Conservation (phyloP, 345 rosid species). For the Camelina laxa region DNA sequence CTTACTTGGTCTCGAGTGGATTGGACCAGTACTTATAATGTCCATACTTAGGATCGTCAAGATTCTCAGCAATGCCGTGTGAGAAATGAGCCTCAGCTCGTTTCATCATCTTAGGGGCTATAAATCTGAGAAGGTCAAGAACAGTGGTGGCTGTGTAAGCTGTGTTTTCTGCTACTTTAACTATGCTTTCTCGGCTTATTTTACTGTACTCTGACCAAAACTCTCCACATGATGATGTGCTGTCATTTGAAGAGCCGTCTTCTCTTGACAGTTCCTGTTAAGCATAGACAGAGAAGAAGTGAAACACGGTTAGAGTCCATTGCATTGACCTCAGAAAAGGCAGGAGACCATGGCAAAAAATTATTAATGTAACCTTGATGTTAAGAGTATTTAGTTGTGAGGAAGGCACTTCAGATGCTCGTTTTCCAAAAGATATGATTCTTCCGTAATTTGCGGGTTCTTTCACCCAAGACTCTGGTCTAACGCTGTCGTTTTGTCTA, state of each 20-base stretch:
- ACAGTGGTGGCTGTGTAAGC: constrained; percentile 58
- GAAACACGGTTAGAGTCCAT: not conserved
- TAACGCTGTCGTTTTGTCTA: constrained; percentile 43
- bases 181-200: constrained; percentile 55
- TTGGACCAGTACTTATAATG: constrained; percentile 80
- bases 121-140: constrained; percentile 57
- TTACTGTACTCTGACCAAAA: constrained; percentile 69
- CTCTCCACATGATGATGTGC: constrained; percentile 53
- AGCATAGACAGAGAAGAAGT: not conserved
- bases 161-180: constrained; percentile 53
- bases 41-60: constrained; percentile 61
- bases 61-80: constrained; percentile 72
- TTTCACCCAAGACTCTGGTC: constrained; percentile 44
- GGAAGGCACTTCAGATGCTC: constrained; percentile 53
- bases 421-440: constrained; percentile 67
- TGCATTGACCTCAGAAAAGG: not conserved
- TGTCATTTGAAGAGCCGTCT: not conserved
- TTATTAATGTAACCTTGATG: constrained; percentile 2
- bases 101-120: constrained; percentile 73
- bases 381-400: constrained; percentile 43
- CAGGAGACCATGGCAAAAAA: not conserved
- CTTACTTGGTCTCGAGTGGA: constrained; percentile 78
- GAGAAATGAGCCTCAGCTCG: constrained; percentile 78
- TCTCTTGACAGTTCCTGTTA: constrained; percentile 25
- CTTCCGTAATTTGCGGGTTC: constrained; percentile 62